A percentile compares a stretch with the other conserved stretches of the same genome.
These are phyloP conservation scores for Talaromyces piceae DNA, from an alignment of 2,329 filamentous ascomycete genomes.

Conservation along the genomic window DNA sequence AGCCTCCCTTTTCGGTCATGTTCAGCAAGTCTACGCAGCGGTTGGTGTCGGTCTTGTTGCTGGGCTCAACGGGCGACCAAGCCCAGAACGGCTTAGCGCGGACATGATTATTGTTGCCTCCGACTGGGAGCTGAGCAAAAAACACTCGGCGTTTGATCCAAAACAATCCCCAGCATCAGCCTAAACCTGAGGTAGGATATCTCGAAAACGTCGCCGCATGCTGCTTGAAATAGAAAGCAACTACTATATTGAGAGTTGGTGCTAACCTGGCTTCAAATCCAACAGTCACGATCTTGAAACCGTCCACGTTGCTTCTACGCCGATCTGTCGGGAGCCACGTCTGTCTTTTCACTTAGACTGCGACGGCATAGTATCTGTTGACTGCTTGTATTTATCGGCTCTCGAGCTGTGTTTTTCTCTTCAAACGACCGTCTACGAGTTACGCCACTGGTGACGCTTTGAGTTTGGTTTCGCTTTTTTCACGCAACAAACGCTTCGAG, in stretches of 20 bases:
- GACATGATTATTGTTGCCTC: background rate
- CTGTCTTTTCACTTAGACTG: background rate
- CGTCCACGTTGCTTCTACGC: slow-evolving; percentile 10
- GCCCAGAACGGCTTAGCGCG: background rate
- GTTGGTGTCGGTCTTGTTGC: background rate
- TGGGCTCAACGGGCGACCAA: background rate
- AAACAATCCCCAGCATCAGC: background rate
- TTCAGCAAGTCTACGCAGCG: background rate
- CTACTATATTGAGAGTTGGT: background rate
- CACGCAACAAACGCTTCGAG: background rate
- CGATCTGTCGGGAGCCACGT: slow-evolving; percentile 2
- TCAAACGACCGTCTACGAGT: background rate
- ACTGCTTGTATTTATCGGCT: background rate
- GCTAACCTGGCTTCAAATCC: background rate
- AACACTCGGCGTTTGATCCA: background rate
- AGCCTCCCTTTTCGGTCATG: background rate
- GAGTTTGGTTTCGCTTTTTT: no score
- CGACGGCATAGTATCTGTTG: background rate
- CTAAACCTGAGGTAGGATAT: background rate
- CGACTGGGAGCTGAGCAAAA: background rate
- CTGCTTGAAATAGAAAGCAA: background rate
- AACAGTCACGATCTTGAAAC: slow-evolving; percentile 1
- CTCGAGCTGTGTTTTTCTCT: background rate
- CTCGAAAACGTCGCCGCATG: background rate
- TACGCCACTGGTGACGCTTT: background rate